Evolutionary conservation across 805 yeast species (phyloP).

Genomic region (Debaryomyces prosopidis): DNA sequence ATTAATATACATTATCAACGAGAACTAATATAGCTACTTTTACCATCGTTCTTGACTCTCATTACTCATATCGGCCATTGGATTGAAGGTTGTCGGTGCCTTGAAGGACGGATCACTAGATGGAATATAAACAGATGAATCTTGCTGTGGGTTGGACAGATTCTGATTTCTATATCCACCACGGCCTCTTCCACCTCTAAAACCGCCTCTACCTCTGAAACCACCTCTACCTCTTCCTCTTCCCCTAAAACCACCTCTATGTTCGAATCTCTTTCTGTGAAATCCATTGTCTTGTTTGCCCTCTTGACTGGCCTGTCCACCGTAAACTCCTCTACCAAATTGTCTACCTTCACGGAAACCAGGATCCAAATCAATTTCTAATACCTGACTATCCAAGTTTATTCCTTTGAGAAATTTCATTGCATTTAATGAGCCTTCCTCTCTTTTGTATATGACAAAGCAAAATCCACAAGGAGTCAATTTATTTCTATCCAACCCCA

Average conservation of each 20-base stretch:
- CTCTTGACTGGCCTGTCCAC: constrained; percentile 89
- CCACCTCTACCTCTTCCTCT: constrained; percentile 30
- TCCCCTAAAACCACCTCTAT: constrained; percentile 25
- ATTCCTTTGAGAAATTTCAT: constrained; percentile 82
- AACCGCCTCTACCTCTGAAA: constrained; percentile 39
- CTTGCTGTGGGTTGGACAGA: constrained; percentile 8
- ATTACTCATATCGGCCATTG: constrained; percentile 12
- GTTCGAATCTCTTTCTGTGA: constrained; percentile 11
- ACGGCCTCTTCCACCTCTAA: constrained; percentile 29
- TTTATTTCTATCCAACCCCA: constrained; percentile 92
- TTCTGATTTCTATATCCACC: neutral
- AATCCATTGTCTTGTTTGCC: constrained; percentile 14
- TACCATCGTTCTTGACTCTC: neutral
- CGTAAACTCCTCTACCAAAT: constrained; percentile 88
- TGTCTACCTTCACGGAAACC: constrained; percentile 96
- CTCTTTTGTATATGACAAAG: constrained; percentile 74
- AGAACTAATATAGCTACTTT: neutral
- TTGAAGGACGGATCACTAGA: constrained; percentile 22
- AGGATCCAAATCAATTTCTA: constrained; percentile 91
- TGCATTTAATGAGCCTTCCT: constrained; percentile 75
- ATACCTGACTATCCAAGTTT: constrained; percentile 75
- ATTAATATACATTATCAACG: no score
- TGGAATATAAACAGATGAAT: constrained; percentile 17
- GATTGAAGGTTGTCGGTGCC: constrained; percentile 15
- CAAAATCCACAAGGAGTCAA: constrained; percentile 97